Evolutionary conservation across 495 filamentous ascomycete species (phyloP).

Genomic region (Venustampulla echinocandica): DNA sequence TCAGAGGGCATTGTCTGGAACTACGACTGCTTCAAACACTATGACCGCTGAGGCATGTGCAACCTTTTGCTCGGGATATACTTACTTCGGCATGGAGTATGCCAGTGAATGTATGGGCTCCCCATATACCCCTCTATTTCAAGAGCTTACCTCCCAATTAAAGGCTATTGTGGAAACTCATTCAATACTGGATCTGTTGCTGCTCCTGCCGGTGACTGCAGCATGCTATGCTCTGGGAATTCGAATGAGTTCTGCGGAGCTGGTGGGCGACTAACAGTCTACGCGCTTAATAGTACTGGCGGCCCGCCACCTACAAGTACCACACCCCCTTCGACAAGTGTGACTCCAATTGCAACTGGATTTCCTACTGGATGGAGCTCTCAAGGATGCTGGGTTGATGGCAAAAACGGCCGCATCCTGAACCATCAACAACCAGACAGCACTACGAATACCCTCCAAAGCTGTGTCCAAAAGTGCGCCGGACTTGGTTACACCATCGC

Average conservation of each 20-base stretch:
- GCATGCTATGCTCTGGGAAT: slow-evolving; percentile 31
- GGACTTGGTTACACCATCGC: slow-evolving; percentile 34
- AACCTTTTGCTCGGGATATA: slow-evolving; percentile 36
- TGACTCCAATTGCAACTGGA: not conserved
- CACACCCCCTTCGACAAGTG: not conserved
- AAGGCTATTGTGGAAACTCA: slow-evolving; percentile 31
- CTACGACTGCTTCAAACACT: slow-evolving; percentile 33
- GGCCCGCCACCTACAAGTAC: not conserved
- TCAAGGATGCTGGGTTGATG: slow-evolving; percentile 15
- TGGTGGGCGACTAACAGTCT: slow-evolving; percentile 15
- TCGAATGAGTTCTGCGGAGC: slow-evolving; percentile 26
- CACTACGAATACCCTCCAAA: slow-evolving; percentile 22
- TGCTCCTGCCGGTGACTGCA: slow-evolving; percentile 28
- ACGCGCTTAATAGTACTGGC: slow-evolving; percentile 8
- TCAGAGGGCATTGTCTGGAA: slow-evolving; percentile 20
- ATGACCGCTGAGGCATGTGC: slow-evolving; percentile 44
- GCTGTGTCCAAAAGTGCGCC: slow-evolving; percentile 36
- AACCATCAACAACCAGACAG: slow-evolving; percentile 10
- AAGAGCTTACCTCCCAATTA: not conserved
- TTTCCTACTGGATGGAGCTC: not conserved
- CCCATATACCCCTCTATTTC: not conserved
- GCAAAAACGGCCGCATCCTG: slow-evolving; percentile 6
- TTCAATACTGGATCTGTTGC: slow-evolving; percentile 19
- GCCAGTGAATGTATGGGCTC: slow-evolving; percentile 36
- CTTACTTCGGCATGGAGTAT: slow-evolving; percentile 42